Evolutionary conservation across 2,329 filamentous ascomycete species (phyloP).

Genomic region (Massarina eburnea): DNA sequence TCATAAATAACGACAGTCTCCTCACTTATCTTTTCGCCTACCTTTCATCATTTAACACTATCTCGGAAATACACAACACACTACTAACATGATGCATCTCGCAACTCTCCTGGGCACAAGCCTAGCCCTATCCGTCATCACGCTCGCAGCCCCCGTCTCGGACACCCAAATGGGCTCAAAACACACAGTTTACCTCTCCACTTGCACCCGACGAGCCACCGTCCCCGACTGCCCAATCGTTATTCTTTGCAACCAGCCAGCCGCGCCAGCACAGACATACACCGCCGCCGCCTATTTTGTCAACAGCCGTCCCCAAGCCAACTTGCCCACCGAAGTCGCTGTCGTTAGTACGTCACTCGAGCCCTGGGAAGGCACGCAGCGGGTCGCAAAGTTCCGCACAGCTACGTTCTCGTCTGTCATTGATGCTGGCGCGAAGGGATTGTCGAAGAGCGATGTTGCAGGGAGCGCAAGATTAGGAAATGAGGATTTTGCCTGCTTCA

Average conservation of each 20-base stretch:
- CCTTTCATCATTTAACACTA: background rate
- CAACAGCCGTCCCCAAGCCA: background rate
- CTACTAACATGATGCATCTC: background rate
- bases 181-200: background rate
- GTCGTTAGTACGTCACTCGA: background rate
- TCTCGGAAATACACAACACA: no score
- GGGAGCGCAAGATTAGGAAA: slow-evolving; percentile 14
- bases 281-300: slow-evolving; percentile 1
- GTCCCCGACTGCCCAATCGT: background rate
- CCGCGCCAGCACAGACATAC: background rate
- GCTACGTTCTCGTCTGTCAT: slow-evolving; percentile 11
- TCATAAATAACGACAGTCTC: no score
- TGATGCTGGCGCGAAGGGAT: slow-evolving; percentile 8
- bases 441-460: slow-evolving; percentile 16
- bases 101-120: background rate
- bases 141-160: background rate
- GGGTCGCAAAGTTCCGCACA: background rate
- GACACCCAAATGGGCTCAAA: slow-evolving; percentile 1
- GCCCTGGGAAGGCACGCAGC: slow-evolving; percentile 9
- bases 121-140: background rate
- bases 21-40: no score
- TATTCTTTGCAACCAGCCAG: background rate
- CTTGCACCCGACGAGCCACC: background rate
- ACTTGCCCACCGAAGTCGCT: background rate
- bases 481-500: slow-evolving; percentile 23